Evolutionary conservation across 1,284 basidiomycete genomes (phyloP).

Genomic region (Paramarasmius palmivorus): DNA sequence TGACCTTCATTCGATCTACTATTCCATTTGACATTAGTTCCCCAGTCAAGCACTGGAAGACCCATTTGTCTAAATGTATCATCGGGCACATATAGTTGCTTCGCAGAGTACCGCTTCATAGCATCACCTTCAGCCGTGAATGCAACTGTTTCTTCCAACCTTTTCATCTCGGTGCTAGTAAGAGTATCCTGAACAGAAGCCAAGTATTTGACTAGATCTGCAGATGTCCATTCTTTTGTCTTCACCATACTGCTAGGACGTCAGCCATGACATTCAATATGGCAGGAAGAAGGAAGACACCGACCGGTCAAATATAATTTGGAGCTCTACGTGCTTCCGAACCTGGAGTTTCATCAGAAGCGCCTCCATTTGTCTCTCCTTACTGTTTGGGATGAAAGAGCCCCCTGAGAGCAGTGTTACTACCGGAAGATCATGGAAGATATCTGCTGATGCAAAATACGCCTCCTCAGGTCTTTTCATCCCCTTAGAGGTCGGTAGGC

Average conservation of each 20-base stretch:
- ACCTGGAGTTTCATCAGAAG: slow-evolving; percentile 82
- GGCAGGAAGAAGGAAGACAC: slow-evolving; percentile 15
- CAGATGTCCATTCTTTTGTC: slow-evolving; percentile 80
- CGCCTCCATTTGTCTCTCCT: slow-evolving; percentile 71
- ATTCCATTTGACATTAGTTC: slow-evolving; percentile 75
- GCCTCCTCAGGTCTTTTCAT: slow-evolving; percentile 76
- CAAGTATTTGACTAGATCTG: slow-evolving; percentile 84
- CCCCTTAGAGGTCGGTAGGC: slow-evolving; percentile 85
- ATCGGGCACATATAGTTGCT: slow-evolving; percentile 83
- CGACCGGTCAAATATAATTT: slow-evolving; percentile 83
- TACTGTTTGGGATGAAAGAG: slow-evolving; percentile 41
- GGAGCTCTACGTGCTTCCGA: slow-evolving; percentile 88
- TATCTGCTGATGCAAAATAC: slow-evolving; percentile 87
- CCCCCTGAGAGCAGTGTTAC: slow-evolving; percentile 73
- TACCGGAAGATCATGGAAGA: slow-evolving; percentile 89
- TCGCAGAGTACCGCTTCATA: slow-evolving; percentile 55
- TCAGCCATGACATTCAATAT: too few species aligned
- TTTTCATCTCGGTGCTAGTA: slow-evolving; percentile 66
- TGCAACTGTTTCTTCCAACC: slow-evolving; percentile 79
- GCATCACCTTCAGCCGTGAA: slow-evolving; percentile 66
- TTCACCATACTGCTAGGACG: slow-evolving; percentile 88
- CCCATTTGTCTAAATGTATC: slow-evolving; percentile 74
- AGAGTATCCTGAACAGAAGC: slow-evolving; percentile 82
- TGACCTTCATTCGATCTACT: slow-evolving; percentile 82
- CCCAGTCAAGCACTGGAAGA: slow-evolving; percentile 90